Percentiles rank a stretch among this genome's conserved stretches.
Conservation (phyloP, 2,329 filamentous ascomycete species). For the Phaeosphaeriaceae sp. region DNA sequence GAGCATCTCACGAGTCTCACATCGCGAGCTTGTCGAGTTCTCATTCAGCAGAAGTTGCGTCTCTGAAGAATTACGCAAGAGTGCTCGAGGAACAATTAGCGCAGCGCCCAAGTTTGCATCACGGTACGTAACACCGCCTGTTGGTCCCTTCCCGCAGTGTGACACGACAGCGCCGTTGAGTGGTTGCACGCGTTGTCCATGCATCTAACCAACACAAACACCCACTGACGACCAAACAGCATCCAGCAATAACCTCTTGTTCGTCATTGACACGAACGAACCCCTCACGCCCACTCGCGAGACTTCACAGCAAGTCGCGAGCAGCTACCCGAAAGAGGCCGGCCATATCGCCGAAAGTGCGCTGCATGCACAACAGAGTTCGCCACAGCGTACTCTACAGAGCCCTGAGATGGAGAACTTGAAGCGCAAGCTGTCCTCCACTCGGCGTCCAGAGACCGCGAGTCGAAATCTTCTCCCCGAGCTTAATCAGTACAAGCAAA, state of each 20-base stretch:
- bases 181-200: background rate
- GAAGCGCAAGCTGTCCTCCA: slow-evolving; percentile 47
- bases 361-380: slow-evolving; percentile 35
- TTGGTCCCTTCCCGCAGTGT: background rate
- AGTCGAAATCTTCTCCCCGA: slow-evolving; percentile 46
- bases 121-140: slow-evolving; percentile 29
- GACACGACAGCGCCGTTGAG: slow-evolving; percentile 1
- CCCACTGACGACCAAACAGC: slow-evolving; percentile 27
- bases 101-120: slow-evolving; percentile 33
- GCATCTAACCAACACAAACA: slow-evolving; percentile 16
- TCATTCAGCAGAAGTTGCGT: slow-evolving; percentile 51
- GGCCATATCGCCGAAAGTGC: slow-evolving; percentile 28
- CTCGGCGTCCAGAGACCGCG: slow-evolving; percentile 41
- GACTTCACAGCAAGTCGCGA: slow-evolving; percentile 21
- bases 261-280: slow-evolving; percentile 33
- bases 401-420: slow-evolving; percentile 47
- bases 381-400: slow-evolving; percentile 25
- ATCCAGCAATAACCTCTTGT: slow-evolving; percentile 35
- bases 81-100: slow-evolving; percentile 47
- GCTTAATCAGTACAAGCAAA: slow-evolving; percentile 47
- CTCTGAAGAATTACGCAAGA: slow-evolving; percentile 46
- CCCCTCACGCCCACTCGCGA: slow-evolving; percentile 31
- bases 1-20: slow-evolving; percentile 50
- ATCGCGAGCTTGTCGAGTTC: slow-evolving; percentile 44
- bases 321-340: slow-evolving; percentile 28